These are phyloP conservation scores for Ceratobasidium sp. DNA, from an alignment of 1,284 basidiomycete genomes.

Conservation along the genomic window DNA sequence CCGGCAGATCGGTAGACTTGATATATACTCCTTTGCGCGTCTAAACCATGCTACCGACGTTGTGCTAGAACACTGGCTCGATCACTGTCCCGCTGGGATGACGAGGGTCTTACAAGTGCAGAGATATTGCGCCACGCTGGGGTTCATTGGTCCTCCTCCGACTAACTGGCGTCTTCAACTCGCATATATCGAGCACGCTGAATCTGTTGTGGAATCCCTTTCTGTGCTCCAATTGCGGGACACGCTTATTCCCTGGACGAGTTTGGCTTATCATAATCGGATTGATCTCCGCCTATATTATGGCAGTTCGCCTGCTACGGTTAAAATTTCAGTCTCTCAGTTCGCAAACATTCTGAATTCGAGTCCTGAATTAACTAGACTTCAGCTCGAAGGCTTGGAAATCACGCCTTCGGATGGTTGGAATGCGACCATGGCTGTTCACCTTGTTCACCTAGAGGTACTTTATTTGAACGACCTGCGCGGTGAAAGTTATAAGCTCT, in stretches of 20 bases:
- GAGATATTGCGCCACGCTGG: too few species aligned
- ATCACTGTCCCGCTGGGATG: too few species aligned
- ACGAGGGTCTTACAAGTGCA: too few species aligned
- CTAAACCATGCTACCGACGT: too few species aligned
- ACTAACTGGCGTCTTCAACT: neutral
- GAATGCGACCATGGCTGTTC: neutral
- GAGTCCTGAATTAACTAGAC: neutral
- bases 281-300: too few species aligned
- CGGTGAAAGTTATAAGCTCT: neutral
- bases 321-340: neutral
- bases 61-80: too few species aligned
- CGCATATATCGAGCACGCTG: neutral
- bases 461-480: neutral
- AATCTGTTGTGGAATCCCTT: neutral
- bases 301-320: too few species aligned
- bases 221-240: neutral
- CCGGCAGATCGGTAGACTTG: too few species aligned
- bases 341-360: constrained; percentile 4
- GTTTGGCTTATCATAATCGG: neutral
- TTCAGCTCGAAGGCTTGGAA: neutral
- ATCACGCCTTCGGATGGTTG: neutral
- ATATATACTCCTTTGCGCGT: too few species aligned
- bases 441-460: neutral
- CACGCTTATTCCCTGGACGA: neutral
- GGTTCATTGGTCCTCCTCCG: neutral